Evolutionary conservation across 2,329 filamentous ascomycete species (phyloP), one percentile per base, ranked within the genome.

Genomic region (Fusarium nygamai): DNA sequence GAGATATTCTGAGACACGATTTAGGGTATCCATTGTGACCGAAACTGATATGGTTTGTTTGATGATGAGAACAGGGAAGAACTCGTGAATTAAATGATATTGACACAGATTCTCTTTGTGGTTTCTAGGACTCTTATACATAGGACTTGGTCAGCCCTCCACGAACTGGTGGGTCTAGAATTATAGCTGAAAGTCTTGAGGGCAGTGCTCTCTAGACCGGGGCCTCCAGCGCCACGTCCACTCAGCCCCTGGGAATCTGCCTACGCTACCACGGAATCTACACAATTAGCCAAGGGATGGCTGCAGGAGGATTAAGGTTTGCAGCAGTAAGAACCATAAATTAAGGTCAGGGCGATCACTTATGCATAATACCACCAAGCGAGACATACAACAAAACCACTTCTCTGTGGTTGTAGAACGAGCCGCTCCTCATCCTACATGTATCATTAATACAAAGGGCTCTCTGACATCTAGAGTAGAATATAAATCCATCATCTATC

Each of bases 401-500:
- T 63, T 61, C 61, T 57, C 61, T 64, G 65, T 64, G 72, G 71
- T 61, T 48, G 65, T 54, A 75, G 61, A 64, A 60, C 61, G 61
- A 67, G 59, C 44, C 22, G 64, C 63, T 57, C 47, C 71, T 69
- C 73, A 67, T 69, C 71, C 69, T 65, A 61, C 63, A 53, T 60
- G 41, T 50, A 72, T 78, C 75, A 77, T 78, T 72, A 69, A 71
- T 69, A 72, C 46, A 57, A 47, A 43, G 59, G 36, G 60, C 57
- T 69, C 68, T 73, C 61, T 64, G 47, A 46, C 50, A 57, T 64
- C 61, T 68, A 24, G 44, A 59, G 27, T 38, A 43, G 62, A 72
- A 63, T 68, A 50, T 67, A 51, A 66, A 62, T 65, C 38, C 61
- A 69, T 64, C 64, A 61, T 78, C 75, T 78, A 77, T 78, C 61